A percentile compares a stretch with the other conserved stretches of the same genome.
phyloP scores from a whole-genome alignment of 495 filamentous ascomycete species.

The Penicillium nucicola region DNA sequence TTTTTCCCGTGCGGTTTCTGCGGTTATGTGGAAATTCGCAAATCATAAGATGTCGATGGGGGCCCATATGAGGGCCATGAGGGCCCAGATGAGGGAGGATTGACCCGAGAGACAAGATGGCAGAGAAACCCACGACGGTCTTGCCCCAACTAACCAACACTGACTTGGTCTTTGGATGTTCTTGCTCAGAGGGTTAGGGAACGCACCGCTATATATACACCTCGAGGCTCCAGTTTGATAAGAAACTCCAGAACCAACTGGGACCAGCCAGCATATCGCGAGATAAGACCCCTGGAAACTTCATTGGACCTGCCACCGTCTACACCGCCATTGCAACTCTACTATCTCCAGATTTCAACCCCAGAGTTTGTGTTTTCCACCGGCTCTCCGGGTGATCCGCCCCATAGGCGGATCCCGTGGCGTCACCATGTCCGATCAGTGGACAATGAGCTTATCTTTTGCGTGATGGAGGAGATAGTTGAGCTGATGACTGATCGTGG shows the following conservation, averaged over 20 bases:
- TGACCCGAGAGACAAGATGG: conserved; percentile 10
- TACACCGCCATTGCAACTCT: conserved; percentile 5
- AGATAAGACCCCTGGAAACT: conserved; percentile 7
- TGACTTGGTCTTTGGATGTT: no score
- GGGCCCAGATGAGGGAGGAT: conserved; percentile 12
- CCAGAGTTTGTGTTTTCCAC: conserved; percentile 8
- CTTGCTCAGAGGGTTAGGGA: neutral
- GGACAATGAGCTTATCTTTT: conserved; percentile 8
- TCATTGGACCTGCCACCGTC: neutral
- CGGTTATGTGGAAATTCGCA: conserved; percentile 13
- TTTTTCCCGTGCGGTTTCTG: conserved; percentile 19
- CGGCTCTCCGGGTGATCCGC: conserved; percentile 11
- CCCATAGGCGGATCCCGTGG: conserved; percentile 1
- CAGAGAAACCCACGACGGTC: no score
- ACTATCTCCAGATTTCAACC: conserved; percentile 25
- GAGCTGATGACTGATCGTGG: conserved; percentile 3
- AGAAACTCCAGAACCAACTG: conserved; percentile 2
- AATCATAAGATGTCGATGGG: neutral
- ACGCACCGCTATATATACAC: conserved; percentile 7
- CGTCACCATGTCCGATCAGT: neutral
- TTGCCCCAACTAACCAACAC: no score
- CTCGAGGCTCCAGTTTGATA: conserved; percentile 10
- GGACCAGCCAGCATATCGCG: neutral
- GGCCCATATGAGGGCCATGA: no score
- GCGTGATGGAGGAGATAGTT: neutral